phyloP scores from a whole-genome alignment of 352 stramenopile species.

The Phytophthora agathidicida region DNA sequence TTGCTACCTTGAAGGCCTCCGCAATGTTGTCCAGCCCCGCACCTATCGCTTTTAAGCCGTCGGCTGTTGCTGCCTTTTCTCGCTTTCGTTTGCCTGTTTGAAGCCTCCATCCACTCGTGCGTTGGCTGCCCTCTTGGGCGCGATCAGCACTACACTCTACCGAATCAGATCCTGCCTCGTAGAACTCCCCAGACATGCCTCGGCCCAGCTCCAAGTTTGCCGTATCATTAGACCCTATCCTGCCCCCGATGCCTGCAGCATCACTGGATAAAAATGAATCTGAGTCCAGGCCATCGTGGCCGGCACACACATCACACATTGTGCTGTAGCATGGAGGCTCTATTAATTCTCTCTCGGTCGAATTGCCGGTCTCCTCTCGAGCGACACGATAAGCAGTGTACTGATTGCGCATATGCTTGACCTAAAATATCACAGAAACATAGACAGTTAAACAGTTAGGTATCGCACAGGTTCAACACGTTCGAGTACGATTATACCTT shows the following conservation, averaged over 20 bases:
- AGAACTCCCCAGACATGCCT: too few species aligned
- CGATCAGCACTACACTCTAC: neutral
- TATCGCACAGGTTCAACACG: too few species aligned
- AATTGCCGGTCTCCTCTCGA: neutral
- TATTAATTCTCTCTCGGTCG: neutral
- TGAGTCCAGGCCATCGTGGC: neutral
- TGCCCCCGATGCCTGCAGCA: neutral
- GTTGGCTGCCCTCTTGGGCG: neutral
- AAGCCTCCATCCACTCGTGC: neutral
- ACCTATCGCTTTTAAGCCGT: neutral
- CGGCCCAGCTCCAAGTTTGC: neutral
- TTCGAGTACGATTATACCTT: too few species aligned
- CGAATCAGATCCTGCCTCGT: too few species aligned
- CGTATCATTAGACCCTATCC: neutral
- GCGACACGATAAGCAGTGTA: neutral
- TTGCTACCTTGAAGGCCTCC: constrained; percentile 1
- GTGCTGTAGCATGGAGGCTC: neutral
- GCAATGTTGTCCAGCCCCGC: constrained; percentile 5
- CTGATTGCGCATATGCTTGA: constrained; percentile 3
- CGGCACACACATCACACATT: neutral
- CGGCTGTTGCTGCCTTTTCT: neutral
- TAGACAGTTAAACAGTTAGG: too few species aligned
- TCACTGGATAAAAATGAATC: constrained; percentile 1
- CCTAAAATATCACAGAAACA: neutral
- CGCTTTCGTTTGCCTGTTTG: neutral